A percentile compares a stretch with the other conserved stretches of the same genome.
These are phyloP conservation scores for Magnusiomyces suaveolens DNA, from an alignment of 1,139 yeast species.

Conservation along the genomic window DNA sequence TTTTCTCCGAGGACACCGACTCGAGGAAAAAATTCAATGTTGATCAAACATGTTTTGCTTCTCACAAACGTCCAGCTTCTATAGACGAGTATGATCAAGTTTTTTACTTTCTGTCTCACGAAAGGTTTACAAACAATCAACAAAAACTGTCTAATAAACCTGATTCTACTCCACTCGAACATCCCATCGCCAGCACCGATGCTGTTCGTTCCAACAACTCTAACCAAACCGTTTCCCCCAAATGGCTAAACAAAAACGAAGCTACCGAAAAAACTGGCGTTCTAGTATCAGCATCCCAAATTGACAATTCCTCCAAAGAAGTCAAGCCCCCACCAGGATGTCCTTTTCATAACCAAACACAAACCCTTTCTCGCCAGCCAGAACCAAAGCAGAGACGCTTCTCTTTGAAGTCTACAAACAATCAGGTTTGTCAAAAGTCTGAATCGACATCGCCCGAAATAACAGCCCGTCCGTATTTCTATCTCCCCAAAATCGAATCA, in stretches of 20 bases:
- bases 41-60: neutral
- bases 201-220: neutral
- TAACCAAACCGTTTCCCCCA: neutral
- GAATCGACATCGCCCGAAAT: neutral
- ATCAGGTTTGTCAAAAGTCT: too few species aligned
- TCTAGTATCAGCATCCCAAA: neutral
- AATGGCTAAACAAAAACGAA: neutral
- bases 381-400: neutral
- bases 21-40: neutral
- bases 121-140: neutral
- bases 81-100: neutral
- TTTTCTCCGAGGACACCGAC: too few species aligned
- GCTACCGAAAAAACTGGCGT: neutral
- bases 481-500: slow-evolving; percentile 3
- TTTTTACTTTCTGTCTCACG: neutral
- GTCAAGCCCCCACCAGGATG: neutral
- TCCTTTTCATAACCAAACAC: neutral
- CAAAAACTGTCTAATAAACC: neutral
- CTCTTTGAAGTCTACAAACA: too few species aligned
- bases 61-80: neutral
- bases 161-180: neutral
- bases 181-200: neutral
- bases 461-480: neutral
- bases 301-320: neutral
- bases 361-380: neutral